These are phyloP conservation scores for Sphenostylis stenocarpa DNA, from an alignment of 306 rosid species.

Conservation along the genomic window DNA sequence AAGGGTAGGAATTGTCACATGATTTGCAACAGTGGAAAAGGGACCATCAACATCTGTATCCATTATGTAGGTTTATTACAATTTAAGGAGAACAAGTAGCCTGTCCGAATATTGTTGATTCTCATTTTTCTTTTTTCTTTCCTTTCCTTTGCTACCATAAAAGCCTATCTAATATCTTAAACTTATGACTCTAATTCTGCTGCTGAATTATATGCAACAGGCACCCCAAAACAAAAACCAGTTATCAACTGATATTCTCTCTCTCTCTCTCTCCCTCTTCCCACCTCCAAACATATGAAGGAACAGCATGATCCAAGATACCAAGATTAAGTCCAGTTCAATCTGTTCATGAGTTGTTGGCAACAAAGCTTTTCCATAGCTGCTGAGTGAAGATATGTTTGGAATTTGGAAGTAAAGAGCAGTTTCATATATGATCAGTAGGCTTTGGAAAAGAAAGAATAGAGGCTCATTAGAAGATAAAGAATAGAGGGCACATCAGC, in stretches of 20 bases:
- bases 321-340: constrained; percentile 11
- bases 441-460: constrained; percentile 15
- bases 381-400: constrained; percentile 16
- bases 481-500: constrained; percentile 27
- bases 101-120: constrained; percentile 48
- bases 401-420: neutral
- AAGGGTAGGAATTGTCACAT: constrained; percentile 53
- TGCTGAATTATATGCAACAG: constrained; percentile 35
- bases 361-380: neutral
- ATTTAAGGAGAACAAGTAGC: constrained; percentile 47
- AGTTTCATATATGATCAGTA: constrained; percentile 22
- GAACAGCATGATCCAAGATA: constrained; percentile 20
- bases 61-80: constrained; percentile 53
- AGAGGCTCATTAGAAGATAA: constrained; percentile 8
- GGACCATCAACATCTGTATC: constrained; percentile 59
- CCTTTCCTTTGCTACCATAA: neutral
- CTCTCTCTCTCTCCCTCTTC: constrained; percentile 8
- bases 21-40: constrained; percentile 62
- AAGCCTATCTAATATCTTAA: constrained; percentile 29
- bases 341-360: constrained; percentile 8
- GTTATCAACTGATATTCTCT: neutral
- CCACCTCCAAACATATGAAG: neutral
- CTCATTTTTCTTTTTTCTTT: neutral
- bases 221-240: constrained; percentile 29
- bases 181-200: constrained; percentile 40